Evolutionary conservation across 2,329 filamentous ascomycete genomes (phyloP), one percentile per base, ranked within the genome.

Genomic region (Lachnellula occidentalis): DNA sequence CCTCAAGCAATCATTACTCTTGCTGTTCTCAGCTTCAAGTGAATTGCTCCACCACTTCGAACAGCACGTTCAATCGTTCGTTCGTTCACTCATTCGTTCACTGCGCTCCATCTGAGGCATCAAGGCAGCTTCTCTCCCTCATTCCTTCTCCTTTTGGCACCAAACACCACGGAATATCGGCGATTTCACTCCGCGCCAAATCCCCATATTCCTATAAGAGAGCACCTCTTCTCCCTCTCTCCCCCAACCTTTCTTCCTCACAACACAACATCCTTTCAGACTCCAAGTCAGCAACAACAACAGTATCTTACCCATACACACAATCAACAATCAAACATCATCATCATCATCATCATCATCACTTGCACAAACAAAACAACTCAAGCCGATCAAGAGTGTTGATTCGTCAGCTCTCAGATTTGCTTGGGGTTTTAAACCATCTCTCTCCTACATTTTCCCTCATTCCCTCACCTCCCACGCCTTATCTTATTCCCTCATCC

Each of bases 341-440:
- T 45, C 22, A 73, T 22, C 15, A 43, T 17, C 41, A 43, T 22
- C n/a, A 43, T 14, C n/a, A 17, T 8, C n/a, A 43, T 14, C n/a
- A 17, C 5, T 39, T 27, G 15, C 43, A 17, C 43, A 46, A 46
- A 21, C 21, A 17, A n/a, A 24, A 31, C 43, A 46, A 8, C 34
- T 27, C 39, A 54, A 27, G 51, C 37, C 46, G 45, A 42, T 31
- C 51, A 7, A 50, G 46, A 27, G 15, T 24, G 22, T 50, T 41
- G 48, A 41, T 51, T 60, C 37, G 36, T 62, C 56, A 48, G 27
- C 51, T 54, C 24, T 53, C 57, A 36, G 53, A 24, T 58, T 59
- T 53, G 53, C 51, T 43, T 55, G 2, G 43, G 17, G 47, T 17
- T 34, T 15, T 19, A 45, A 21, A 34, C 14, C 31, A 37, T 42